Evolutionary conservation across 176 grass and related monocot genomes (phyloP), one percentile per base, ranked within the genome.

Genomic region (Urochloa ruziziensis): DNA sequence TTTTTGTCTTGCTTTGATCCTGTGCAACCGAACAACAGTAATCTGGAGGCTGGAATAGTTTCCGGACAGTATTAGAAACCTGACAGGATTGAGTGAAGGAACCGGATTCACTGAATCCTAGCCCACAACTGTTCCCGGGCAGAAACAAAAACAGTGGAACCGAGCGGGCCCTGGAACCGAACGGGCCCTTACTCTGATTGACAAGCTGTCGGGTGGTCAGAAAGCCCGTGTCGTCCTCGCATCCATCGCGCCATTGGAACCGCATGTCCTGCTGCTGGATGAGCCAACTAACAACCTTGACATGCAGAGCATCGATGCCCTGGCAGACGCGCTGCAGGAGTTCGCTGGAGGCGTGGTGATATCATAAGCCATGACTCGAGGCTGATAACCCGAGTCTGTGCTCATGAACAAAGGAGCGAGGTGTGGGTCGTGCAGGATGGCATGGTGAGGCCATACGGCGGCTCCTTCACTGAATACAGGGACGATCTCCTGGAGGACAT

Each of bases 201-300:
- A 78, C 21, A 86, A 92, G 78, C 79, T 92, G 56, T 88, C 90
- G 3, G 90, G 90, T 25, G 86, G 90, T 3, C 90, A 92, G 82
- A 92, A 92, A 47, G 35, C 82, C 27, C 61, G 90, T 27, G 90
- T 88, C 10, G 86, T 39, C 90, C 90, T 30, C 86, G 85, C 54
- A 85, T 88, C 52, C 84, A 61, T 92, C 52, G 63, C 88, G 23
- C 43, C 88, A 58, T 10, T 10, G 58, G 58, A 61, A n/a, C 58
- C 58, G 25, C 58, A 61, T 7, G 58, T 61, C 58, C 58, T 61
- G 58, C 58, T 61, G 58, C 58, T 61, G 3, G 90, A 92, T 51
- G 90, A 92, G 64, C 90, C 90, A 8, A 92, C 90, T n/a, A 92
- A 92, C 70, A 86, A 92, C 54, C 69, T 92, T 8, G 90, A 92